Base-by-base conservation (phyloP, 495 filamentous ascomycete species). In the Daldinia vernicosa region DNA sequence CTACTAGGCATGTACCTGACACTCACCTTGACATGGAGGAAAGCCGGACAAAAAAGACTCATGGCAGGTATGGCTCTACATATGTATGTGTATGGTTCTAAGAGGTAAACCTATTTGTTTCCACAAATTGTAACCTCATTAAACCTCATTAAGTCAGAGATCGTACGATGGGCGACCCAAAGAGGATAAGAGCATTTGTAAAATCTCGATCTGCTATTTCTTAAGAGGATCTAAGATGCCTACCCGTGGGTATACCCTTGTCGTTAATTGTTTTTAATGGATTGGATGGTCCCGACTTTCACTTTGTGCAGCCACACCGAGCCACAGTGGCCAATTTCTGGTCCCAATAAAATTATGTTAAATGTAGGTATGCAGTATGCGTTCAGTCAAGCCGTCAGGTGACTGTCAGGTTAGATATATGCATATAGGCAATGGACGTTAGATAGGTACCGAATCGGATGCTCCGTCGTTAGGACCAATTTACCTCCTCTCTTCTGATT, bases 81-180 rank as follows among this genome's bases (percentile, higher is more conserved):
- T 35, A 12, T 33, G 11, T 12, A 33, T 12, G 32, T 27, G 26
- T 37, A 30, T 12, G 39, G 15, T 4, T 47, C 11, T 57, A n/a
- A 33, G 32, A 37, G 19, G 19, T 37, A 24, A 30, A 33, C 6
- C 33, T 57, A 15, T 12, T 33, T 28, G 27, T 28, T 28, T 60
- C 45, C 26, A 26, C 15, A 12, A 45, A 4, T 51, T 47, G 27
- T 33, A 22, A 60, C 39, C 19, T 60, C 26, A 33, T 37, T 57
- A 57, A 11, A 51, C 39, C 19, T 60, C 4, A 9, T 37, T 57
- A 57, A 9, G 30, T 37, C 32, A 26, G 32, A 35, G 15, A 28
- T 60, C 58, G 40, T 60, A 60, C 28, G 58, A 60, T 50, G 6
- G 7, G 7, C 30, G 58, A 50, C 58, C 58, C 26, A 33, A 60